phyloP scores from a whole-genome alignment of 257 asterid species.

The Nemophila menziesii region DNA sequence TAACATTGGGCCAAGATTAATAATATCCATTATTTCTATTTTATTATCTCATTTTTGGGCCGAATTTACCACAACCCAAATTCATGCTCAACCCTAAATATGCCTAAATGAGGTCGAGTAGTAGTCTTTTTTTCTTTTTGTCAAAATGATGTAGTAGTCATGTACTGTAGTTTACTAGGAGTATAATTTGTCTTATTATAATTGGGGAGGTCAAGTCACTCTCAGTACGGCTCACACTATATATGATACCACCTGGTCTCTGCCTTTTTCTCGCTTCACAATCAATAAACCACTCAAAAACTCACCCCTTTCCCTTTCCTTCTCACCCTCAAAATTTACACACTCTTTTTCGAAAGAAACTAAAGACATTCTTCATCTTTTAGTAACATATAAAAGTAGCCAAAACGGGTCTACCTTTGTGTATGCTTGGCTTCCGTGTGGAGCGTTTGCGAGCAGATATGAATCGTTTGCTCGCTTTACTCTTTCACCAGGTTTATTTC shows the following conservation, averaged over 20 bases:
- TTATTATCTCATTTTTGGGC: too few relatives aligned
- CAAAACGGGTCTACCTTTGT: slow-evolving; percentile 97
- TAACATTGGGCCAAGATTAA: too few relatives aligned
- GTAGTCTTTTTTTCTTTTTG: too few relatives aligned
- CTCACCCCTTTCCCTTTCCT: not conserved
- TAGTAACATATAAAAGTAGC: slow-evolving; percentile 8
- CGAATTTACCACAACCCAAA: too few relatives aligned
- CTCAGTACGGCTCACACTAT: slow-evolving; percentile 22
- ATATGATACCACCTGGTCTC: slow-evolving; percentile 13
- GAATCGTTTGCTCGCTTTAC: slow-evolving; percentile 74
- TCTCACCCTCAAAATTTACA: not conserved
- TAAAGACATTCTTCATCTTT: not conserved
- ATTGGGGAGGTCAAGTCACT: slow-evolving; percentile 3
- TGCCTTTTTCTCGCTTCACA: not conserved
- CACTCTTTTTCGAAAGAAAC: not conserved
- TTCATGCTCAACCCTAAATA: too few relatives aligned
- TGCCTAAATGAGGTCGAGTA: too few relatives aligned
- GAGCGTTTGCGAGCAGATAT: slow-evolving; percentile 73
- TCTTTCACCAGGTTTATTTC: slow-evolving; percentile 68
- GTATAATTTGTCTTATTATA: slow-evolving; percentile 13
- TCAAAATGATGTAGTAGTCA: too few relatives aligned
- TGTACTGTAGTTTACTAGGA: not conserved
- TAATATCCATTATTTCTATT: too few relatives aligned
- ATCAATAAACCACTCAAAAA: not conserved
- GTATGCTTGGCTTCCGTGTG: slow-evolving; percentile 72